Evolutionary conservation across 805 yeast species (phyloP), one percentile per base, ranked within the genome.

Genomic region (Candida verbasci): DNA sequence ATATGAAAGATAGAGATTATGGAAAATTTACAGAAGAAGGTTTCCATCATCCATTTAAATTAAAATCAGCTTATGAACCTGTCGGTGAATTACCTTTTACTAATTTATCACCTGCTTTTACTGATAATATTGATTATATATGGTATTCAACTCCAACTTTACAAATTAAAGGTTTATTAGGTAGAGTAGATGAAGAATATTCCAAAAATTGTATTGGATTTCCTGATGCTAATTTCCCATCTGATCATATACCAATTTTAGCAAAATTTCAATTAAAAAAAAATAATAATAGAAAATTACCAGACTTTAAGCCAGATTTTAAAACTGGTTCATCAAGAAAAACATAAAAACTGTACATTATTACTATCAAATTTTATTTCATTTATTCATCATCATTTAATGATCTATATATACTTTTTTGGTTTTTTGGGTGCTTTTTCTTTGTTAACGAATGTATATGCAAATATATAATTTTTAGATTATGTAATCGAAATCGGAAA

Each of bases 21-120:
- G 99, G 98, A 41, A 76, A 76, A 50, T 87, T 82, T 61, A 89
- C 97, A 3, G 86, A 82, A 29, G 88, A 82, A 44, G 96, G 96
- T 9, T 86, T 88, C 65, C 66, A 74, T 15, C 96, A 91, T 58
- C 75, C 76, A 31, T 79, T 93, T 63, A 75, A 84, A 47, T 68
- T 93, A 59, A 86, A 80, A 57, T 85, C 95, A 7, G 85, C 96
- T 3, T 93, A 93, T 57, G 80, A 82, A 28, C 72, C 76, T 44
- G 76, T 89, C 52, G 89, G 89, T 17, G 97, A 93, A 60, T 71
- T 93, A 42, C 95, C 96, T 30, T 91, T 91, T 58, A 91, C 99
- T 6, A 93, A 93, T 60, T 82, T 81, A 60, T 82, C 97, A 0
- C 98, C 99, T 18, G 79, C 83, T 24, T 93, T 93, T 62, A 87